Evolutionary conservation across 345 rosid species (phyloP).

Genomic region (Populus davidiana): DNA sequence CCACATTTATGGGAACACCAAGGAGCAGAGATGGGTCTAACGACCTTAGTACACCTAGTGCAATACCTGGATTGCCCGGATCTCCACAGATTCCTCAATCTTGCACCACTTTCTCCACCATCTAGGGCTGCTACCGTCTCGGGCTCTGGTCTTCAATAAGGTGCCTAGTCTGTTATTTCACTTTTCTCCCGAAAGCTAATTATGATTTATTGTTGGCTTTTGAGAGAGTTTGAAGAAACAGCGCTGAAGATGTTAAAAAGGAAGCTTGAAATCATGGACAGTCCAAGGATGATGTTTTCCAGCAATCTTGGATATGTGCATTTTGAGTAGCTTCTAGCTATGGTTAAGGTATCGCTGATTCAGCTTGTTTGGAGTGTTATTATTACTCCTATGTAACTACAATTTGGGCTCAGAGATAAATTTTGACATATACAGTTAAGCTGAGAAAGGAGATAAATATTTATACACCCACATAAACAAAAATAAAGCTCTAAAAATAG

Average conservation of each 20-base stretch:
- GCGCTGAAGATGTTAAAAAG: neutral
- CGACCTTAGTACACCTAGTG: conserved; percentile 20
- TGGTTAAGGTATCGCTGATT: neutral
- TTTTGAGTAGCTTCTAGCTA: neutral
- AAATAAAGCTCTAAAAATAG: neutral
- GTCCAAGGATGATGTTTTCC: neutral
- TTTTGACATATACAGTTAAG: neutral
- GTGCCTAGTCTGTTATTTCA: neutral
- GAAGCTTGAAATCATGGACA: neutral
- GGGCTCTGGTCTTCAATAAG: neutral
- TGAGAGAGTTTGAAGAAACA: neutral
- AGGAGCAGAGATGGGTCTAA: conserved; percentile 22
- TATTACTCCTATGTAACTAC: neutral
- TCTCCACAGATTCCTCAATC: conserved; percentile 87
- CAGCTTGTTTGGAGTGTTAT: neutral
- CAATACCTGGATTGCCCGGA: conserved; percentile 36
- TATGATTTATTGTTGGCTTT: neutral
- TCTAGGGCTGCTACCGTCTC: conserved; percentile 11
- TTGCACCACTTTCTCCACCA: conserved; percentile 88
- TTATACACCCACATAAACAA: too few species aligned
- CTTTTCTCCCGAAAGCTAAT: neutral
- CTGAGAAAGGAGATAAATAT: neutral
- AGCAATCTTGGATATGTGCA: neutral
- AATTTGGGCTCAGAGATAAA: neutral
- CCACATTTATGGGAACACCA: conserved; percentile 43